Evolutionary conservation across 2,329 filamentous ascomycete species (phyloP).

Genomic region (Pseudocercospora macadamiae): DNA sequence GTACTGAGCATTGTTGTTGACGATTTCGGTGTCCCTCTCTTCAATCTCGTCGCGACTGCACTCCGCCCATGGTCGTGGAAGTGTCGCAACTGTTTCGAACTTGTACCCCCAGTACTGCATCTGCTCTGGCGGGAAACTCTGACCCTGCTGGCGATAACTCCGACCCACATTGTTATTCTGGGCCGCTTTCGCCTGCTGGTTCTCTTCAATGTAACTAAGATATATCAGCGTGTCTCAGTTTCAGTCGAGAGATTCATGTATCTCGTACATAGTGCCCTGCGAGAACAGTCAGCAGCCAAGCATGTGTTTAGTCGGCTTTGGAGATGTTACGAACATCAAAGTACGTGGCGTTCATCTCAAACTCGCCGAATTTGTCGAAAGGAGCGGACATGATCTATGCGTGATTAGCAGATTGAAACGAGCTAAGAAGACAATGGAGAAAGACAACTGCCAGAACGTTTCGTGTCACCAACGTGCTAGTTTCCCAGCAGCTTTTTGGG

Average conservation of each 20-base stretch:
- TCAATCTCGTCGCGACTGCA: conserved; percentile 79
- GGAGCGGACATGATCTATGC: conserved; percentile 79
- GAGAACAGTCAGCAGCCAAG: conserved; percentile 12
- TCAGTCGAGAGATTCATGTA: conserved; percentile 54
- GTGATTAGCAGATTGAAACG: not conserved
- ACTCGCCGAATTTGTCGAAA: conserved; percentile 83
- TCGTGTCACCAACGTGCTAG: too few relatives aligned
- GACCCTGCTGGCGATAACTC: conserved; percentile 46
- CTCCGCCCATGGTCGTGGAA: conserved; percentile 74
- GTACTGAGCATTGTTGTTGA: conserved; percentile 92
- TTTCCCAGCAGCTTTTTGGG: too few relatives aligned
- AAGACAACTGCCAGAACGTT: too few relatives aligned
- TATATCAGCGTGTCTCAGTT: not conserved
- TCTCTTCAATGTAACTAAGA: conserved; percentile 86
- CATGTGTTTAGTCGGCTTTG: not conserved
- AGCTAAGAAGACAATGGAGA: not conserved
- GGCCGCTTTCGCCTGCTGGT: conserved; percentile 71
- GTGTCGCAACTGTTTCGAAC: conserved; percentile 82
- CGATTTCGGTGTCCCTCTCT: conserved; percentile 67
- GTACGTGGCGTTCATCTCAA: conserved; percentile 93
- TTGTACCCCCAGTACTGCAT: conserved; percentile 99
- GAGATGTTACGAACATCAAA: conserved; percentile 70
- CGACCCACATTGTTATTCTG: conserved; percentile 56
- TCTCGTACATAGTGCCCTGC: conserved; percentile 49
- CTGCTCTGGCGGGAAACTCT: conserved; percentile 68